Conservation (phyloP, 106 monocot species). For the Narthecium ossifragum region DNA sequence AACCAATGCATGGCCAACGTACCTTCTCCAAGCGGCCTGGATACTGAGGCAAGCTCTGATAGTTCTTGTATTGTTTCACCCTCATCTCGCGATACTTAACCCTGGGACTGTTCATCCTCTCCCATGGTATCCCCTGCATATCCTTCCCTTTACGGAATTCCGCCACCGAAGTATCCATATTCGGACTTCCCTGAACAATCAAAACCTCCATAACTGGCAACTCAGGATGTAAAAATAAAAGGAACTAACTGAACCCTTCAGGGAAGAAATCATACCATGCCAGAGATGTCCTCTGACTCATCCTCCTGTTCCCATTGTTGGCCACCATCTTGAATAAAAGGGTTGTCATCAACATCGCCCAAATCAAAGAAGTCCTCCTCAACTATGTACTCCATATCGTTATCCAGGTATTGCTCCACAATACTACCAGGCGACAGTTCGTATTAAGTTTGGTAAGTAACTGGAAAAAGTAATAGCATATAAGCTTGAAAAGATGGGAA, state of each 20-base stretch:
- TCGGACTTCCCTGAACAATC: constrained; percentile 24
- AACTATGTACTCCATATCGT: constrained; percentile 44
- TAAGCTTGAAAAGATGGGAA: no score
- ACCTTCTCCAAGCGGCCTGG: constrained; percentile 29
- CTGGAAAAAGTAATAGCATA: no score
- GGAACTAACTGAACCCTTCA: background rate
- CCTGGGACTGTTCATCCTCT: constrained; percentile 39
- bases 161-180: constrained; percentile 38
- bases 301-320: background rate
- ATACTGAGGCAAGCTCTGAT: constrained; percentile 25
- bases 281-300: constrained; percentile 3
- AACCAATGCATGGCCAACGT: no score
- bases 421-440: no score
- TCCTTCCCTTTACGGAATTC: constrained; percentile 55
- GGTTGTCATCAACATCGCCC: constrained; percentile 22
- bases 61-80: constrained; percentile 60
- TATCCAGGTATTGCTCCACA: constrained; percentile 29
- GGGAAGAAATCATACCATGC: background rate
- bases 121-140: constrained; percentile 65
- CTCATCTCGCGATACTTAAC: constrained; percentile 43
- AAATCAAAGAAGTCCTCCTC: constrained; percentile 26
- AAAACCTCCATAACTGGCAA: background rate
- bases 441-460: no score
- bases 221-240: background rate
- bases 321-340: background rate